Evolutionary conservation across 495 filamentous ascomycete species (phyloP), one percentile per base, ranked within the genome.

Genomic region (Annulohypoxylon stygium): DNA sequence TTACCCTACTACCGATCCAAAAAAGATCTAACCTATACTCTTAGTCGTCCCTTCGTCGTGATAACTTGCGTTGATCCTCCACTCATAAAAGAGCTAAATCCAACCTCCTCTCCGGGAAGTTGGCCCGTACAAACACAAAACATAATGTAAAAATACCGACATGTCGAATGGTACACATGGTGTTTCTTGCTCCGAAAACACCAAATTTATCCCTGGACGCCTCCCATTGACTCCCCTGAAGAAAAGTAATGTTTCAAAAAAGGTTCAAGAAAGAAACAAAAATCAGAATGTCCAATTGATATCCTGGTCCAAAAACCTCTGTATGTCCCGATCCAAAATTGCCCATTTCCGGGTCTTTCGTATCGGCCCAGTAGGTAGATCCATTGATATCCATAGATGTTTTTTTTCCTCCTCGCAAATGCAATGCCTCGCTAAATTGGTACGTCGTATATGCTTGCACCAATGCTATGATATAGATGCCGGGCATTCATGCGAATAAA

Each of bases 61-160:
- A 65, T 74, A 57, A 70, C 71, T 74, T 70, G 67, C 67, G 67
- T 70, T 70, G 43, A 25, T 74, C 67, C 59, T 55, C 67, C 63
- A 64, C 62, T 70, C 71, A 18, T 69, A 62, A 34, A 60, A 41
- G 50, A 45, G 43, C 37, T 14, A 14, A 43, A 66, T 9, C 48
- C 39, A 45, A n/a, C 61, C 45, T 41, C 54, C 51, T 12, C 39
- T 20, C 45, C 37, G 45, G 41, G 30, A 33, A n/a, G 23, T 26
- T 57, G 37, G n/a, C 23, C 39, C 14, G 3, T n/a, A 11, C 12
- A 43, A 43, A 43, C 39, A 43, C 12, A 43, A n/a, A 43, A 14
- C 4, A 43, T 43, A 43, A 43, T 43, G 37, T 45, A 34, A 41
- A 47, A 25, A 43, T 73, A 37, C 57, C 51, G 41, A 48, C 61